Conservation (phyloP, 2,329 filamentous ascomycete species). For the Tolypocladium endophyticum region DNA sequence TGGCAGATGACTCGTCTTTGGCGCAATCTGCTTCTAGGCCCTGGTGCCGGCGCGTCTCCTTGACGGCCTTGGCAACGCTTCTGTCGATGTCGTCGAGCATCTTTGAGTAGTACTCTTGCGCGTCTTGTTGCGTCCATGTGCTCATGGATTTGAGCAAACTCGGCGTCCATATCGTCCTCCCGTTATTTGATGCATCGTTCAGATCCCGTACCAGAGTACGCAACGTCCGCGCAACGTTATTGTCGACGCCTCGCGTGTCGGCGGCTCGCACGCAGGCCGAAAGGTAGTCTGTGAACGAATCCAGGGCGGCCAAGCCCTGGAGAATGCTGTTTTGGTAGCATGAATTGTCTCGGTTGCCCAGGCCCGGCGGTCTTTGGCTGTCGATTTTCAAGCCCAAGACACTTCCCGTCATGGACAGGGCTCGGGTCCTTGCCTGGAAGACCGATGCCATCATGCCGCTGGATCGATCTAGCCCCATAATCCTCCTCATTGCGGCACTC, state of each 20-base stretch:
- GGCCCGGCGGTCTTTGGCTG: constrained; percentile 46
- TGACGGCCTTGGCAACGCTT: constrained; percentile 48
- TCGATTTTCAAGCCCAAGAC: constrained; percentile 27
- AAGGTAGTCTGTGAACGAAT: constrained; percentile 58
- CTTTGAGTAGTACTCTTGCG: constrained; percentile 93
- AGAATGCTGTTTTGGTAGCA: constrained; percentile 97
- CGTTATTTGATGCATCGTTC: constrained; percentile 59
- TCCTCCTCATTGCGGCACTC: constrained; percentile 51
- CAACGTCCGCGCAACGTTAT: constrained; percentile 38
- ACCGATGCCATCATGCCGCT: constrained; percentile 45
- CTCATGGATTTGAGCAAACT: constrained; percentile 79
- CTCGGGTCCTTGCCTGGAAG: constrained; percentile 46
- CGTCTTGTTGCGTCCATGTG: constrained; percentile 93
- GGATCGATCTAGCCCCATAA: constrained; percentile 47
- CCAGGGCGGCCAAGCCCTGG: constrained; percentile 69
- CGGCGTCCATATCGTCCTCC: constrained; percentile 72
- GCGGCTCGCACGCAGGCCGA: constrained; percentile 26
- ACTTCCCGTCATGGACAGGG: constrained; percentile 40
- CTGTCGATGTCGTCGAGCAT: constrained; percentile 77
- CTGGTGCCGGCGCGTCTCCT: constrained; percentile 13
- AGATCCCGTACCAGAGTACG: constrained; percentile 59
- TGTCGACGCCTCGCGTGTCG: constrained; percentile 14
- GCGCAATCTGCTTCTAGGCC: constrained; percentile 28
- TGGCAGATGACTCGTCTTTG: constrained; percentile 31
- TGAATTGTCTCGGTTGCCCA: constrained; percentile 89